Evolutionary conservation across 2,329 filamentous ascomycete genomes (phyloP).

Genomic region (Penicillium paneum): DNA sequence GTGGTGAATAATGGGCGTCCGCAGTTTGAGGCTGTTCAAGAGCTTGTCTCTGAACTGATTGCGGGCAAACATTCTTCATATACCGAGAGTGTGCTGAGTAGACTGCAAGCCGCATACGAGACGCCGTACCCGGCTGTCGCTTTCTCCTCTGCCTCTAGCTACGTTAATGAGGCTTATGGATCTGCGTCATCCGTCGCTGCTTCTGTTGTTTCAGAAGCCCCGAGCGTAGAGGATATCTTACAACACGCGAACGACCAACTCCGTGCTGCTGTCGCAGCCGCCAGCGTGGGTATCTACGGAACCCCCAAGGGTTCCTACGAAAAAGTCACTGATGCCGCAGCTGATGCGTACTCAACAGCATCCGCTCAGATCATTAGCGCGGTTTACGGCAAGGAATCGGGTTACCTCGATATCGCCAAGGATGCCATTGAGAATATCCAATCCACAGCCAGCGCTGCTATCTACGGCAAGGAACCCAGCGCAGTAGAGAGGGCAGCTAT

Average conservation of each 20-base stretch:
- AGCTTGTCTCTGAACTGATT: constrained; percentile 72
- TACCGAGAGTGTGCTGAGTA: constrained; percentile 72
- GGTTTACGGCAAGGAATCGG: constrained; percentile 54
- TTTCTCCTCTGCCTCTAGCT: constrained; percentile 51
- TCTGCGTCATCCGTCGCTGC: constrained; percentile 39
- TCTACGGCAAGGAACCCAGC: constrained; percentile 52
- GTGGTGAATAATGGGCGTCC: constrained; percentile 59
- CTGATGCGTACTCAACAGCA: constrained; percentile 52
- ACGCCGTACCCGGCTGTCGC: constrained; percentile 50
- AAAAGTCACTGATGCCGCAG: constrained; percentile 53
- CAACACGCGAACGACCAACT: constrained; percentile 56
- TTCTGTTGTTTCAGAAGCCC: constrained; percentile 51
- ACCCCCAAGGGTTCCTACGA: constrained; percentile 54
- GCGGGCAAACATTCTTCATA: constrained; percentile 75
- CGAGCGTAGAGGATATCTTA: constrained; percentile 57
- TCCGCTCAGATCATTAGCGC: constrained; percentile 52
- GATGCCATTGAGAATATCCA: constrained; percentile 54
- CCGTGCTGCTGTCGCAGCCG: constrained; percentile 58
- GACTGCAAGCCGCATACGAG: constrained; percentile 68
- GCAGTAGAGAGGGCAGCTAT: constrained; percentile 34
- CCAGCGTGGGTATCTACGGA: constrained; percentile 57
- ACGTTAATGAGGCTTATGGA: constrained; percentile 48
- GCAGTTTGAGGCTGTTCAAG: constrained; percentile 68
- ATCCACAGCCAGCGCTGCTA: constrained; percentile 53
- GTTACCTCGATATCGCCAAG: constrained; percentile 54